Conservation (phyloP, 345 rosid genomes). For the Acer yangbiense region DNA sequence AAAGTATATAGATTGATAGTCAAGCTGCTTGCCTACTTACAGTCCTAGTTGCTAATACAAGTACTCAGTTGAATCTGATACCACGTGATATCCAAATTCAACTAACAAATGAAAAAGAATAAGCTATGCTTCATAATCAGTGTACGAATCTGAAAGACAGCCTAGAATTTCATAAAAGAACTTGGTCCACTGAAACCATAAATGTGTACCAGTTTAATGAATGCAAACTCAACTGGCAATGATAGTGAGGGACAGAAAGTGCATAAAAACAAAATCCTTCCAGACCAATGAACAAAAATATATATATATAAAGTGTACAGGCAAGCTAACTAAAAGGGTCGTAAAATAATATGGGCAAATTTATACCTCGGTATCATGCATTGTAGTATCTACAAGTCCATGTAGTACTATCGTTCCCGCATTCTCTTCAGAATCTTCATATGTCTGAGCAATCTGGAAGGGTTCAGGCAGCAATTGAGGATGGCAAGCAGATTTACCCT, state of each 20-base stretch:
- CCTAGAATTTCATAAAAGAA: neutral
- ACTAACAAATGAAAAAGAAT: neutral
- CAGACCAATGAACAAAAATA: neutral
- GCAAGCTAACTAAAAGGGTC: neutral
- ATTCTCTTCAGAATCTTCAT: constrained; percentile 27
- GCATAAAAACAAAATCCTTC: neutral
- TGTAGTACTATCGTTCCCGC: constrained; percentile 2
- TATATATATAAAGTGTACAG: neutral
- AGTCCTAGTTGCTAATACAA: neutral
- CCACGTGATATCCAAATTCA: neutral
- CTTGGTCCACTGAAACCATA: neutral
- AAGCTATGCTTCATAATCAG: neutral
- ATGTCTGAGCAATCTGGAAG: constrained; percentile 23
- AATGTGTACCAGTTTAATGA: neutral
- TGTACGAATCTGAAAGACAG: constrained; percentile 2
- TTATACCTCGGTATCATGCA: constrained; percentile 44
- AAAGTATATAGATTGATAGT: neutral
- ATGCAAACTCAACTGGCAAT: neutral
- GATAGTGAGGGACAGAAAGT: neutral
- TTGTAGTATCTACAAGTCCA: constrained; percentile 23
- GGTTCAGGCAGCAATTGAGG: constrained; percentile 19
- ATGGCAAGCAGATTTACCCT: constrained; percentile 16
- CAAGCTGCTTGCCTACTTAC: neutral
- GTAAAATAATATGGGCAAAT: neutral
- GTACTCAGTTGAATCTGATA: neutral